A percentile compares a stretch with the other conserved stretches of the same genome.
Evolutionary conservation across 2,329 filamentous ascomycete species (phyloP).

Genomic region (Colletotrichum salicis): DNA sequence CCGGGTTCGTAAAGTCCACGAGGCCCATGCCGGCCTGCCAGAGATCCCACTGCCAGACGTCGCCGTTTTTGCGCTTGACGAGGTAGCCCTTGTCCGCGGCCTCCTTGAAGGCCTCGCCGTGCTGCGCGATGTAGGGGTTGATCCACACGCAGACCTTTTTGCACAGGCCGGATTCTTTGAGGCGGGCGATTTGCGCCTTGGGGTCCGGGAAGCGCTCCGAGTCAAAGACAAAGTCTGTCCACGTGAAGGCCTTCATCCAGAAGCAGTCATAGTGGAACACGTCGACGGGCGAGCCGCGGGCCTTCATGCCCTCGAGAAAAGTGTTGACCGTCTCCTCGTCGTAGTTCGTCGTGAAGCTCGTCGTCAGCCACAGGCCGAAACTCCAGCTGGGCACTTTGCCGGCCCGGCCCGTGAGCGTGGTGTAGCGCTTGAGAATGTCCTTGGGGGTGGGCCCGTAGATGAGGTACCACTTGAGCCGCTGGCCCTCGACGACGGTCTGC

Average conservation of each 20-base stretch:
- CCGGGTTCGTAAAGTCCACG: constrained; percentile 79
- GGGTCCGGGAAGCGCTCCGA: constrained; percentile 76
- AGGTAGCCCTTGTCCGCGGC: constrained; percentile 75
- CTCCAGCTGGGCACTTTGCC: constrained; percentile 77
- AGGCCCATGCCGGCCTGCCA: constrained; percentile 84
- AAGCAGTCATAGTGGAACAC: constrained; percentile 84
- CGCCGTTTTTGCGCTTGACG: constrained; percentile 74
- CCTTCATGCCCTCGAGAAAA: constrained; percentile 76
- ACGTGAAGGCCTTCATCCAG: constrained; percentile 80
- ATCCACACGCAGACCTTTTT: constrained; percentile 80
- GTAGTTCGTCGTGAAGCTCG: constrained; percentile 79
- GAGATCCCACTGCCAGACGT: constrained; percentile 80
- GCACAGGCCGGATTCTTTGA: constrained; percentile 70
- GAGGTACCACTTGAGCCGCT: constrained; percentile 78
- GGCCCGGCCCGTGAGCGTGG: constrained; percentile 73
- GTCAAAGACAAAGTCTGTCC: constrained; percentile 81
- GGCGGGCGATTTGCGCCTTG: constrained; percentile 68
- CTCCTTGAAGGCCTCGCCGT: constrained; percentile 72
- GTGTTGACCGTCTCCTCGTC: constrained; percentile 74
- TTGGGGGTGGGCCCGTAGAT: constrained; percentile 78
- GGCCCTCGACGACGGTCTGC: constrained; percentile 75
- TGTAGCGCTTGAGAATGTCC: constrained; percentile 75
- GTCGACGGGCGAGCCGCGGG: constrained; percentile 72
- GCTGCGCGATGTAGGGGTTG: constrained; percentile 78
- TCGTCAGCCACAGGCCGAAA: constrained; percentile 81